These are phyloP conservation scores for Ophiosphaerella herpotricha DNA, from an alignment of 2,329 filamentous ascomycete genomes.

Conservation along the genomic window DNA sequence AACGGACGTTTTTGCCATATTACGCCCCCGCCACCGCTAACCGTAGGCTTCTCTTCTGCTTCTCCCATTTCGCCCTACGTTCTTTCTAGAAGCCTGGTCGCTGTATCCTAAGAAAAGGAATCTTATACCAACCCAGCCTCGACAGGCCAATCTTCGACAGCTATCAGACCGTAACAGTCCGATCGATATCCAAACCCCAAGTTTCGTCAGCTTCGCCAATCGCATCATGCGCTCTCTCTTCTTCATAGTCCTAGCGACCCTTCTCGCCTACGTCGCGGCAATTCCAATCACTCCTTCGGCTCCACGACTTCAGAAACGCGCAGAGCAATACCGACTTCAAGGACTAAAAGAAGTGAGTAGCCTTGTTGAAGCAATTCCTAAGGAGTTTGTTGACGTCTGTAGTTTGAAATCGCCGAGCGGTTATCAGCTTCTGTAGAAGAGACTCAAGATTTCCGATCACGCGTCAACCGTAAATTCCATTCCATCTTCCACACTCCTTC, in stretches of 20 bases:
- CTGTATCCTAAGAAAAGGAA: not conserved
- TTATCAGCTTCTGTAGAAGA: constrained; percentile 27
- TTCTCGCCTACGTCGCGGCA: constrained; percentile 29
- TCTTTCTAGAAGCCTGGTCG: constrained; percentile 17
- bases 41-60: constrained; percentile 21
- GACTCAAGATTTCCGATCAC: constrained; percentile 21
- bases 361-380: not conserved
- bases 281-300: constrained; percentile 44
- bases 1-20: constrained; percentile 13
- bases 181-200: not conserved
- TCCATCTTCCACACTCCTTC: constrained; percentile 23
- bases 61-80: constrained; percentile 12
- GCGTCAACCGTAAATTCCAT: constrained; percentile 27
- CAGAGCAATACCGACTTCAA: constrained; percentile 39
- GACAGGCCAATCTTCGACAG: not conserved
- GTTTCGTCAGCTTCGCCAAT: not conserved
- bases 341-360: constrained; percentile 40
- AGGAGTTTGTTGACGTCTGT: constrained; percentile 10
- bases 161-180: not conserved
- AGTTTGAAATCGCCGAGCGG: constrained; percentile 42
- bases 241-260: constrained; percentile 30
- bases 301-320: constrained; percentile 36
- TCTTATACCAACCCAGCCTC: not conserved
- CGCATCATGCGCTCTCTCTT: constrained; percentile 34
- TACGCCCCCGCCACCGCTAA: constrained; percentile 7